A percentile compares a stretch with the other conserved stretches of the same genome.
phyloP scores from a whole-genome alignment of 2,329 filamentous ascomycete genomes.

The Colletotrichum graminicola region DNA sequence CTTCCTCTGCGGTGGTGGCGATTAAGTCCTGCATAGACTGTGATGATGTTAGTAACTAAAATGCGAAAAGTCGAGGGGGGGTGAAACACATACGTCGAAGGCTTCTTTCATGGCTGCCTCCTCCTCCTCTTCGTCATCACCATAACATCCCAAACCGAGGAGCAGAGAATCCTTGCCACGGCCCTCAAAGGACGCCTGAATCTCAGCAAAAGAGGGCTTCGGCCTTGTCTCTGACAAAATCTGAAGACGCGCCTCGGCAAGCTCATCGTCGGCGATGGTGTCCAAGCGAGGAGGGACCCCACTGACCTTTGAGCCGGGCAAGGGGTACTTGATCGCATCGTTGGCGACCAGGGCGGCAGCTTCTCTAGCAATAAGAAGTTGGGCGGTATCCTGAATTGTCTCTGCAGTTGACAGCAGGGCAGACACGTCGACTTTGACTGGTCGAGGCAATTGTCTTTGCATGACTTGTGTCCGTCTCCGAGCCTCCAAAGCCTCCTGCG shows the following conservation, averaged over 20 bases:
- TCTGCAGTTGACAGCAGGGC: constrained; percentile 72
- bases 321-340: constrained; percentile 80
- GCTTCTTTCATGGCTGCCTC: constrained; percentile 73
- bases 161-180: constrained; percentile 70
- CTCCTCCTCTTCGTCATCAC: constrained; percentile 79
- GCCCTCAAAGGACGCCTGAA: constrained; percentile 66
- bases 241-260: constrained; percentile 82
- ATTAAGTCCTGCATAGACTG: constrained; percentile 80
- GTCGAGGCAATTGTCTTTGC: constrained; percentile 84
- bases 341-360: constrained; percentile 83
- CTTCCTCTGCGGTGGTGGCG: constrained; percentile 79
- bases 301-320: constrained; percentile 75
- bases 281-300: constrained; percentile 72
- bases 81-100: constrained; percentile 73
- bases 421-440: constrained; percentile 77
- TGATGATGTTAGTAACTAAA: neutral
- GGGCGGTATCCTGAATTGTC: constrained; percentile 71
- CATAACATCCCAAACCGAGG: constrained; percentile 84
- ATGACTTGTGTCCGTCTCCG: constrained; percentile 91
- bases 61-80: neutral
- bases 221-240: constrained; percentile 77
- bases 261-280: constrained; percentile 75
- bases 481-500: constrained; percentile 81
- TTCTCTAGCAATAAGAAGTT: constrained; percentile 80
- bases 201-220: constrained; percentile 61